Base-by-base conservation (phyloP, 345 rosid genomes). In the Rhodomyrtus tomentosa region DNA sequence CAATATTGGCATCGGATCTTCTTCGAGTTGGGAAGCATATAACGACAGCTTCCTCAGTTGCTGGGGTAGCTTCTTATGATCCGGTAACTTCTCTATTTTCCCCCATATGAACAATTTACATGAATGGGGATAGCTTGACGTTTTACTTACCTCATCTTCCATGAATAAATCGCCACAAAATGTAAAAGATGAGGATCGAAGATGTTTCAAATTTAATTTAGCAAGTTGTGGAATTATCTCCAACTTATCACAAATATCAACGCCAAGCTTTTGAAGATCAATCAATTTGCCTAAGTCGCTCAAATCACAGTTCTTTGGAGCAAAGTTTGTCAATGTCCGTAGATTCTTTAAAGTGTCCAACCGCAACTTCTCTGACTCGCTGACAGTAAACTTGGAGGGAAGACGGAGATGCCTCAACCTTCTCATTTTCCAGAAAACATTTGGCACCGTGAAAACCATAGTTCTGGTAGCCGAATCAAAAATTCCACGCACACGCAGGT, bases 351-450 rank as follows among this genome's bases (percentile, higher is more conserved):
- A 49, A 18, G 72, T 82, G 2, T 68, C 86, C 85, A 89, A 82
- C 20, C 38, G 79, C 85, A 88, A 85, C 42, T 84, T 62, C 13
- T 1, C 48, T 32, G 58, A 14, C 4, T 29, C 22, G 10, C 3
- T 4, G 1, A 29, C 1, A 0, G 79, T 82, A 22, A 88, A 85
- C 38, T 49, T 24, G 24, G 51, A 1, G 88, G 11, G 90, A 83
- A 88, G 88, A 42, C 82, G 62, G 56, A 87, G 73, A 80, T 87
- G 84, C 80, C 85, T 85, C 84, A 89, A 68, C 12, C 82, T 55
- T 53, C 82, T 32, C 87, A 89, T 59, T 82, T 85, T 89, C 83
- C 85, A 85, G 50, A 88, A 38, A 25, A 87, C 85, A 62, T 88
- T 83, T 13, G 87, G 88, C 14, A 88, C 42, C 16, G 5, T 48